Base-by-base conservation (phyloP, 2,329 filamentous ascomycete genomes). In the Fusarium zealandicum region DNA sequence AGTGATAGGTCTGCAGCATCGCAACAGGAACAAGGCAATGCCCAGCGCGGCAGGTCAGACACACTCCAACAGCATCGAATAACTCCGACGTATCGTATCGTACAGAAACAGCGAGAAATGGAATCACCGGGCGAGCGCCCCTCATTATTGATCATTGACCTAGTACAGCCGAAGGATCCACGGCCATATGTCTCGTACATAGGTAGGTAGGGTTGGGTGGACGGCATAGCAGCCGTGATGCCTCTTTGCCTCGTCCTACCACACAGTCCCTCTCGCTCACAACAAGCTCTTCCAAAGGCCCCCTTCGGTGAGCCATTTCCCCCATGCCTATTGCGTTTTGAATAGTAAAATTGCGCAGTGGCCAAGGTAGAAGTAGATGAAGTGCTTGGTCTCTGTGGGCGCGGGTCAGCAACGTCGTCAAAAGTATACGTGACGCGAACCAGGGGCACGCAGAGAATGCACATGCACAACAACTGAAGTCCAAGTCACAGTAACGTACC, bases 361-460 rank as follows among this genome's bases (percentile, higher is more conserved):
- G 48, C 95, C 95, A 55, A 99, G 89, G 80, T 99, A 99, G 81
- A 99, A 99, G 81, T 99, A 99, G 75, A 99, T 97, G 81, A 99
- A 99, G 78, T 99, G 95, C 80, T 98, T 98, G 22, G 95, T 98
- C 77, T 98, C 95, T 97, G 79, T 31, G 12, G 28, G n/a, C 14
- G 35, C 20, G 28, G 25, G 51, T 67, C 36, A 67, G 64, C 35
- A 28, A 37, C 27, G 43, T 32, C 18, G 38, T 27, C 14, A 30
- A n/a, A n/a, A 18, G 35, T 32, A 33, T 9, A 14, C 14, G 31
- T 51, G 40, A 36, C 36, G 27, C 30, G 22, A 31, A 38, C 32
- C 38, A 25, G 16, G 13, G 39, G 31, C 33, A 38, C 14, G 20
- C n/a, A 33, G 38, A 41, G 20, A 18, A 38, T 59, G 47, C 25